Evolutionary conservation across 139 green algal species (phyloP).

Genomic region (Deuterostichococcus epilithicus): DNA sequence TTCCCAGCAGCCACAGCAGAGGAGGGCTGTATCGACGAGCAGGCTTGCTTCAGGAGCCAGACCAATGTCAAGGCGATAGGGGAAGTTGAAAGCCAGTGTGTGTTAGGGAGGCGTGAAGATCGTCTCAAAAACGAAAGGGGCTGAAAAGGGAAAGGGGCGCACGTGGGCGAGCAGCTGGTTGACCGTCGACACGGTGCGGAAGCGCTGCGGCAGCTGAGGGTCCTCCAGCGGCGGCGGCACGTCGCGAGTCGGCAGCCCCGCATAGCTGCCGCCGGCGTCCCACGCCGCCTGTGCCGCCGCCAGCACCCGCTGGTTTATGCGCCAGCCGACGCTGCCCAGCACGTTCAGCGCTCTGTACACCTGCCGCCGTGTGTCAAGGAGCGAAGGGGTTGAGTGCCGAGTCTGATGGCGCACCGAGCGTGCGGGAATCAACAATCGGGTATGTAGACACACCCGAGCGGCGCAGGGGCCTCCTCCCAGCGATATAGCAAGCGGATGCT

Average conservation of each 20-base stretch:
- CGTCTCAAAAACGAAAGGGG: neutral
- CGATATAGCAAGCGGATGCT: too few species aligned
- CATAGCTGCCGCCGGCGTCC: slow-evolving; percentile 23
- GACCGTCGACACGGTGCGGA: neutral
- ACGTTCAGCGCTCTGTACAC: slow-evolving; percentile 79
- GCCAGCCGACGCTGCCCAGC: slow-evolving; percentile 68
- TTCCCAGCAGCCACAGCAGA: too few species aligned
- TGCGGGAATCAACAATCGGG: too few species aligned
- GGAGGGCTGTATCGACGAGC: too few species aligned
- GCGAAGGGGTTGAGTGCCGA: too few species aligned
- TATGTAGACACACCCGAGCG: too few species aligned
- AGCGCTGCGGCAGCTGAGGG: slow-evolving; percentile 7
- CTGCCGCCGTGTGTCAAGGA: neutral
- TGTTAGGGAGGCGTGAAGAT: neutral
- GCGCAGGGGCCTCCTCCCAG: too few species aligned
- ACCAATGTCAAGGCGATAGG: too few species aligned
- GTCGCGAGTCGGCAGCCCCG: slow-evolving; percentile 20
- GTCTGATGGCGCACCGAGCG: too few species aligned
- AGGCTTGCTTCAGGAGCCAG: too few species aligned
- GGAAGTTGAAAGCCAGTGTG: too few species aligned
- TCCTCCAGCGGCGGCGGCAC: slow-evolving; percentile 17
- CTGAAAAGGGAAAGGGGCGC: too few species aligned
- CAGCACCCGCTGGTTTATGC: slow-evolving; percentile 57
- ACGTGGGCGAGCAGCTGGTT: slow-evolving; percentile 8
- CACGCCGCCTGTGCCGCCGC: slow-evolving; percentile 36